A percentile compares a stretch with the other conserved stretches of the same genome.
These are phyloP conservation scores for Croton setiger DNA, from an alignment of 441 rosid species.

Conservation along the genomic window DNA sequence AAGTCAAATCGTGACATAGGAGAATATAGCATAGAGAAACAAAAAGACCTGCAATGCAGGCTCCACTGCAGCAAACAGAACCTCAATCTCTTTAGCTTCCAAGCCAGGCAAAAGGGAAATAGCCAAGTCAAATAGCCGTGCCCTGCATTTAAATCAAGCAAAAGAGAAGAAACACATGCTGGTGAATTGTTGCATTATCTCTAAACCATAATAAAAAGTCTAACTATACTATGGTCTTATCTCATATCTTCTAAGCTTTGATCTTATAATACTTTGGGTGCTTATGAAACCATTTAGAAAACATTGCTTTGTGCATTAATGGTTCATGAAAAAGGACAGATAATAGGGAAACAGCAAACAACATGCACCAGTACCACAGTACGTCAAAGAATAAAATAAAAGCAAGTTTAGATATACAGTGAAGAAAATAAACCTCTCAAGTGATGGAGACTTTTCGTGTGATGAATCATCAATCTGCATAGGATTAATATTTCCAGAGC, in stretches of 20 bases:
- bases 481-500: conserved; percentile 34
- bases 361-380: background rate
- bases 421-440: conserved; percentile 42
- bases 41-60: conserved; percentile 75
- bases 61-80: conserved; percentile 54
- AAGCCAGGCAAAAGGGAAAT: conserved; percentile 79
- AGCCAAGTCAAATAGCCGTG: conserved; percentile 71
- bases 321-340: background rate
- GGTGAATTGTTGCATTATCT: no score
- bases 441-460: conserved; percentile 37
- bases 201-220: no score
- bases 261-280: no score
- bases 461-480: conserved; percentile 54
- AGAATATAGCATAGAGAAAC: conserved; percentile 3
- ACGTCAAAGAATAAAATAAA: background rate
- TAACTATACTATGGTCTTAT: no score
- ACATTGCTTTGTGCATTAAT: background rate
- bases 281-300: no score
- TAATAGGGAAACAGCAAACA: background rate
- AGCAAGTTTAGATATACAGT: background rate
- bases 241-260: no score
- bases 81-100: conserved; percentile 47
- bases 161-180: background rate
- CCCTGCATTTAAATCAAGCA: conserved; percentile 50
- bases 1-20: conserved; percentile 1